These are phyloP conservation scores for Phaeomoniella chlamydospora DNA, from an alignment of 2,329 filamentous ascomycete genomes.

Conservation along the genomic window DNA sequence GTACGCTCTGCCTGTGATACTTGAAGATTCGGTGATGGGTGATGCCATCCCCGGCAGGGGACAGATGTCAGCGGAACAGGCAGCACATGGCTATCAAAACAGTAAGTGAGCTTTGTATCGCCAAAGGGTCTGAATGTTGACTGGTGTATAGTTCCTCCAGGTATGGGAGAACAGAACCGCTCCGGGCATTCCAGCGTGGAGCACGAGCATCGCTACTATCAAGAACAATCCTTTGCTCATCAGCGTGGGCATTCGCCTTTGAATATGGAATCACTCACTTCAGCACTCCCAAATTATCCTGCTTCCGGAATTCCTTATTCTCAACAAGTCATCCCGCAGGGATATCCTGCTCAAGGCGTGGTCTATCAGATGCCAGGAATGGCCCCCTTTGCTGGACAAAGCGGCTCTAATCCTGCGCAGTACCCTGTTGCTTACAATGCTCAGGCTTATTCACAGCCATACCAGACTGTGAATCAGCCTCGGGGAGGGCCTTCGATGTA, in stretches of 20 bases:
- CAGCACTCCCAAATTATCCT: constrained; percentile 12
- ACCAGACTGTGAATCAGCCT: constrained; percentile 3
- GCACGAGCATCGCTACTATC: constrained; percentile 34
- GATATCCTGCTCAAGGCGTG: constrained; percentile 6
- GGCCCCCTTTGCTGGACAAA: constrained; percentile 13
- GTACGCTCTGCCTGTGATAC: constrained; percentile 14
- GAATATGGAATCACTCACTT: constrained; percentile 13
- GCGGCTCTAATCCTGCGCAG: constrained; percentile 6
- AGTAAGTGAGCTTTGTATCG: not conserved
- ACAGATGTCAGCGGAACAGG: not conserved
- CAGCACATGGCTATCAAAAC: not conserved
- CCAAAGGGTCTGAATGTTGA: not conserved
- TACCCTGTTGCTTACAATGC: constrained; percentile 2
- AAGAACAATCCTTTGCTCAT: constrained; percentile 13
- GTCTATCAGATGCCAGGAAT: constrained; percentile 12
- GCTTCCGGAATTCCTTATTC: constrained; percentile 5
- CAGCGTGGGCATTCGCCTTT: constrained; percentile 5
- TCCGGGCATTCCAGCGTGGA: constrained; percentile 43
- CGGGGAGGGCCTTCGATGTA: not conserved
- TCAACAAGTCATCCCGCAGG: constrained; percentile 9
- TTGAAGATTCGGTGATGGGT: constrained; percentile 15
- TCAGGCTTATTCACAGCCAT: constrained; percentile 8
- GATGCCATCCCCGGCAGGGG: constrained; percentile 7
- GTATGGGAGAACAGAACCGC: not conserved
- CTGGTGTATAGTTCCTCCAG: not conserved